Evolutionary conservation across 352 stramenopile species (phyloP), one percentile per base, ranked within the genome.

Genomic region (Phytophthora fragariaefolia): DNA sequence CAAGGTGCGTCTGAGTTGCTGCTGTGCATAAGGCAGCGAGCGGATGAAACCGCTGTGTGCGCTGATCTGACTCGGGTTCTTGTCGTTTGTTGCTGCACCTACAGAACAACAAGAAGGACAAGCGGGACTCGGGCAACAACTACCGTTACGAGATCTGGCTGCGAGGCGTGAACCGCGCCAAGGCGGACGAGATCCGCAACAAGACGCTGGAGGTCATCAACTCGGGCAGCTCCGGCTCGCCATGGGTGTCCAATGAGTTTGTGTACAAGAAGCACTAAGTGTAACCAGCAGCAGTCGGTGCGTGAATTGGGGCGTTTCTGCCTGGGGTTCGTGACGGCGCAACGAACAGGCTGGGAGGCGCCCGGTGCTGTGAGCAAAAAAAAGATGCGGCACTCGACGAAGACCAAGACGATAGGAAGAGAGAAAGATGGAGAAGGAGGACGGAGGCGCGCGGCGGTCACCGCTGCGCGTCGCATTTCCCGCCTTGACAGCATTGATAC

Each of bases 141-240:
- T 95, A 93, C 75, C 87, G 87, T 34, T 95, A 87, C 58, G 87
- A 95, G 65, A 90, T 95, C 61, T 95, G 87, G 87, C 70, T 95
- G 62, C 85, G 87, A 43, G 82, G 75, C 6, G 57, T 72, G 13
- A 85, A 87, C 54, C 83, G 85, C 51, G 69, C 66, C 23, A 75
- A 80, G 15, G 87, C 87, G 2, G 85, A 95, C 48, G 83, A 91
- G 40, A 93, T 95, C 63, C 84, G 85, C 66, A 79, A 76, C 58
- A 80, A 81, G 47, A 87, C 90, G 50, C 59, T 93, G 17, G 76
- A 83, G 20, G 79, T 86, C 58, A 74, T 95, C 48, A 95, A 95
- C 77, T 66, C 71, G 34, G 69, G 80, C 57, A 88, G 73, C 68
- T 70, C 72, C 15, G 73, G 76, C 1, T 51, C 77, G 15, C 64